Evolutionary conservation across 1,139 yeast genomes (phyloP), one percentile per base, ranked within the genome.

Genomic region (Suhomyces guaymorum): DNA sequence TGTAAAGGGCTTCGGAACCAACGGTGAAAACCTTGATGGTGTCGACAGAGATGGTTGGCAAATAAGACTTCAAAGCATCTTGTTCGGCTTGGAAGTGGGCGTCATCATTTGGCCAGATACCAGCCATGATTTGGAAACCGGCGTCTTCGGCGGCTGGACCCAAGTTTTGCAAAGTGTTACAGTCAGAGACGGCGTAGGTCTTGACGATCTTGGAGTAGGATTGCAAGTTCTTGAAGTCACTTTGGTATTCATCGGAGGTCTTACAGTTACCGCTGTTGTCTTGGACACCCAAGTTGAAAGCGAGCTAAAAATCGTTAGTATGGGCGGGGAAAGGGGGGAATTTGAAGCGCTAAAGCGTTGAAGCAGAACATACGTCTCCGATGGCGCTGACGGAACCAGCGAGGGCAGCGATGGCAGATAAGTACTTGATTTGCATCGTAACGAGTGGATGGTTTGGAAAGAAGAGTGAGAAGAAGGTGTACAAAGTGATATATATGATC

Each of bases 1-100:
- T 85, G 75, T 88, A 88, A 50, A 89, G 72, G 42, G 95, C 90
- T 71, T 89, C 97, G 21, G 96, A 87, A 48, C 96, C 96, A 47
- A 89, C 96, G 37, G 85, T 70, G 66, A 89, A 72, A 26, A 79
- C 84, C 52, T 80, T 77, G 52, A 88, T 74, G 44, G 89, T 78
- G 39, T 76, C 70, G 42, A 73, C 73, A 38, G 89, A 82, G 47
- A 87, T 72, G 25, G 54, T 64, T 51, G 96, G 95, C 60, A 89
- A 75, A 62, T 82, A 80, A n/a, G 63, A 43, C 44, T 67, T 51
- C 54, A 88, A 72, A 27, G 96, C 95, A 22, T 59, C 55, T 59
- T 83, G 75, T 66, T 89, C 97, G 6, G 69, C 80, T 25, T 61
- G 64, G 56, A 73, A 88, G 59, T 86, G 94, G 36, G 79, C 60